Evolutionary conservation across 805 yeast genomes (phyloP).

Genomic region (Pichia cephalocereana): DNA sequence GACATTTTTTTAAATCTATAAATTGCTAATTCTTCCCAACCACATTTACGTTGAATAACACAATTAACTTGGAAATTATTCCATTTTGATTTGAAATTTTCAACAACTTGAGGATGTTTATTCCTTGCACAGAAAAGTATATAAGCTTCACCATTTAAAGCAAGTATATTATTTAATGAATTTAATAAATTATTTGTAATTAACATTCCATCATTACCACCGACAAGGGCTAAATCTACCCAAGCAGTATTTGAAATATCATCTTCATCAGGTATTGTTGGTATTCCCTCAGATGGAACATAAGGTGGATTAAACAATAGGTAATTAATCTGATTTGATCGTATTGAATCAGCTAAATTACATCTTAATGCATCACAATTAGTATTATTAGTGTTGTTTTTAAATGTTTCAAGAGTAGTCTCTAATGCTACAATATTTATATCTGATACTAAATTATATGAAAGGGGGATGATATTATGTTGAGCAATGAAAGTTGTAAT

Average conservation of each 20-base stretch:
- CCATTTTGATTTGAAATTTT: conserved; percentile 30
- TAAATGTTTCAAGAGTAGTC: conserved; percentile 36
- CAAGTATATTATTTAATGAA: conserved; percentile 41
- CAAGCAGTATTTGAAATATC: conserved; percentile 43
- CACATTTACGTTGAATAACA: conserved; percentile 72
- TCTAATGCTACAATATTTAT: conserved; percentile 69
- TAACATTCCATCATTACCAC: conserved; percentile 87
- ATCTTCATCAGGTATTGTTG: conserved; percentile 38
- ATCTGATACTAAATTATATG: conserved; percentile 63
- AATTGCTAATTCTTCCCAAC: conserved; percentile 88
- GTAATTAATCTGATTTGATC: conserved; percentile 57
- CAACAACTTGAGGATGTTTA: conserved; percentile 55
- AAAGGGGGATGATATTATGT: conserved; percentile 39
- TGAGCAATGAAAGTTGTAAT: conserved; percentile 69
- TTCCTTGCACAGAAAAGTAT: conserved; percentile 89
- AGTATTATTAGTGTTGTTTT: conserved; percentile 11
- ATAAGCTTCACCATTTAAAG: conserved; percentile 66
- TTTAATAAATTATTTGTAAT: conserved; percentile 62
- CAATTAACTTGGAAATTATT: conserved; percentile 41
- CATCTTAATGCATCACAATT: conserved; percentile 28
- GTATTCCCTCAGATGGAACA: conserved; percentile 80
- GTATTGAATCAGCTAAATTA: conserved; percentile 25
- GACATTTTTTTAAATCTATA: conserved; percentile 42
- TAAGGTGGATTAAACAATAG: conserved; percentile 93
- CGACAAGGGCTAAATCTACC: conserved; percentile 85